Evolutionary conservation across 2,329 filamentous ascomycete genomes (phyloP).

Genomic region (Arthrobotrys conoides): DNA sequence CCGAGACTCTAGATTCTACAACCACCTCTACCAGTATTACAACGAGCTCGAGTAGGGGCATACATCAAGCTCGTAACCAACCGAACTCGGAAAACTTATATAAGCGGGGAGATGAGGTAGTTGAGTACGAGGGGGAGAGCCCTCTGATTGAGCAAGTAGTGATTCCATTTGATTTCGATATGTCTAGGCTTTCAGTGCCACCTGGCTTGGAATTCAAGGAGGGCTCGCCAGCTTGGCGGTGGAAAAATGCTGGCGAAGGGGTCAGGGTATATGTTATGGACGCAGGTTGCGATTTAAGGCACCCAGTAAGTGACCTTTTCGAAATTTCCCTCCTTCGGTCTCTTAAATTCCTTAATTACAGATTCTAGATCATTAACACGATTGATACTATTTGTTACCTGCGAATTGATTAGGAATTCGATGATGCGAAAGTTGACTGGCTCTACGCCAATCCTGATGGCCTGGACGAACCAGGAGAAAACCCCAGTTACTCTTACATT

Average conservation of each 20-base stretch:
- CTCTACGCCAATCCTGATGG: background rate
- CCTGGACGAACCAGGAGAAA: background rate
- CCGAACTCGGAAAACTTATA: background rate
- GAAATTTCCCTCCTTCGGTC: no score
- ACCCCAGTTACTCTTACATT: background rate
- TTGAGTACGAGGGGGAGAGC: background rate
- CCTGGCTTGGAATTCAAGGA: background rate
- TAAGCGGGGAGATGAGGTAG: background rate
- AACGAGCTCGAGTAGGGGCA: no score
- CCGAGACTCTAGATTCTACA: no score
- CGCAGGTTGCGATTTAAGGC: slow-evolving; percentile 9
- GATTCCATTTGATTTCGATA: background rate
- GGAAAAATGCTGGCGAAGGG: slow-evolving; percentile 15
- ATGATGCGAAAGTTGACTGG: background rate
- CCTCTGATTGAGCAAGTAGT: background rate
- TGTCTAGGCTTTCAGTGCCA: background rate
- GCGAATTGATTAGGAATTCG: background rate
- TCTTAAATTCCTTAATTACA: no score
- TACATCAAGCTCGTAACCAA: background rate
- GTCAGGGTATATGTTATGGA: slow-evolving; percentile 1
- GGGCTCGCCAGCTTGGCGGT: background rate
- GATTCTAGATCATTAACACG: background rate
- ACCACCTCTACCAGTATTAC: no score
- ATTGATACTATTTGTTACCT: background rate
- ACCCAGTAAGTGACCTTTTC: slow-evolving; percentile 6